Percentiles rank a stretch among this genome's conserved stretches.
Conservation (phyloP, 495 filamentous ascomycete species). For the Penicillium cinerascens region DNA sequence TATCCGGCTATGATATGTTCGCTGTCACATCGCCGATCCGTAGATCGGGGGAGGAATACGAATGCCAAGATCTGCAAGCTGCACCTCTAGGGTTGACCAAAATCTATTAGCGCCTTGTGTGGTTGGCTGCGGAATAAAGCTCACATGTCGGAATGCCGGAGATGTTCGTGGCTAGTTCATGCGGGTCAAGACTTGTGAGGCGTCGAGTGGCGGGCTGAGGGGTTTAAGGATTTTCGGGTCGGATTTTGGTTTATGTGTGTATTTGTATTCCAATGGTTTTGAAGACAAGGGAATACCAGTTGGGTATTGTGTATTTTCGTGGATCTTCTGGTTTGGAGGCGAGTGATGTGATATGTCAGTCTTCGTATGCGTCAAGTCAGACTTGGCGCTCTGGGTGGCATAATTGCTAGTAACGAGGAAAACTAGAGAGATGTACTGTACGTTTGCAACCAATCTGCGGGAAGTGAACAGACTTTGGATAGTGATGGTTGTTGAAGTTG, state of each 20-base stretch:
- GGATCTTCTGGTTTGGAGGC: background rate
- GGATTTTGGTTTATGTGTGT: background rate
- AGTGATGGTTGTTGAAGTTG: background rate
- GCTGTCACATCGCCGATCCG: background rate
- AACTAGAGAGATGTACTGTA: background rate
- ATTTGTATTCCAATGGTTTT: background rate
- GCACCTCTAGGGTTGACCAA: background rate
- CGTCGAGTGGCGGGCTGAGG: slow-evolving; percentile 4
- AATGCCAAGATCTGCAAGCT: background rate
- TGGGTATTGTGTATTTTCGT: background rate
- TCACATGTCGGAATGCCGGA: slow-evolving; percentile 3
- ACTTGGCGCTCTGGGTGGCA: background rate
- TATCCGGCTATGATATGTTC: background rate
- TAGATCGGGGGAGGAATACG: background rate
- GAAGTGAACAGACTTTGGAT: background rate
- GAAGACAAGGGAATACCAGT: background rate
- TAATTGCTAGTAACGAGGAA: background rate
- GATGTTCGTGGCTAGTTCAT: slow-evolving; percentile 10
- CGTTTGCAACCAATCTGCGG: background rate
- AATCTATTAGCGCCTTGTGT: slow-evolving; percentile 3
- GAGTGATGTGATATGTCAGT: background rate
- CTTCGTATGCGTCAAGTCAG: background rate
- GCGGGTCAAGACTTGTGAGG: background rate
- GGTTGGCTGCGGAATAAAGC: background rate
- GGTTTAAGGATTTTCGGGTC: background rate